Base-by-base conservation (phyloP, 805 yeast species). In the Starmerella ratchasimensis region DNA sequence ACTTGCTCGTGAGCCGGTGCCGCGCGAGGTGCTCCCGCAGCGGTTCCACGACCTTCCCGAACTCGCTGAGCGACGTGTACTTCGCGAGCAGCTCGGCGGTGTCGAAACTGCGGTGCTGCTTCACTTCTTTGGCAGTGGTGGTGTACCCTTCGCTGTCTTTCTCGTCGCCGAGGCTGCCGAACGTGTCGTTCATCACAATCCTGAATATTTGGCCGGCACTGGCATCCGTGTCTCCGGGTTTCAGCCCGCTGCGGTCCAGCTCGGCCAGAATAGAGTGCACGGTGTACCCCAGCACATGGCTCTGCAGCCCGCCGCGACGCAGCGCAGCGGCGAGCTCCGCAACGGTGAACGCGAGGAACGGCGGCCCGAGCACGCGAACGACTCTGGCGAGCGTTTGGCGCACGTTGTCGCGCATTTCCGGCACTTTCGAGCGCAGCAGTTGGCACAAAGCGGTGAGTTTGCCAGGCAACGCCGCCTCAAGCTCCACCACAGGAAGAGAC, bases 61-160 rank as follows among this genome's bases (percentile, higher is more conserved):
- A 81, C 19, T 62, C 57, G 4, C 66, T 57, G 41, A 84, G 62
- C 13, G 70, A 62, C 25, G 88, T 69, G 51, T 74, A 72, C 13
- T 72, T 58, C 0, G 94, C 69, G 33, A 88, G 53, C 15, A 83
- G 61, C 58, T 86, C 94, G 20, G 78, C 93, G 4, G 90, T 73
- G 49, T 90, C 97, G 53, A 63, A 80, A 63, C 94, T 78, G 60
- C 83, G 83, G 53, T 81, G 82, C 46, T 74, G 76, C 55, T 83
- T 86, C 25, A 90, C 88, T 62, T 88, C 98, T 50, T 79, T 80
- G 74, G 84, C 80, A 44, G 76, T 74, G 22, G 81, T 76, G 36
- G 71, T 71, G 52, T 90, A 88, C 15, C 84, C 94, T 44, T 84
- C 96, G 4, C 90, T 86, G 46, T 90, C 97, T 55, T 90, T 88